These are phyloP conservation scores for Aspergillus sergii DNA, from an alignment of 2,329 filamentous ascomycete species.

Conservation along the genomic window DNA sequence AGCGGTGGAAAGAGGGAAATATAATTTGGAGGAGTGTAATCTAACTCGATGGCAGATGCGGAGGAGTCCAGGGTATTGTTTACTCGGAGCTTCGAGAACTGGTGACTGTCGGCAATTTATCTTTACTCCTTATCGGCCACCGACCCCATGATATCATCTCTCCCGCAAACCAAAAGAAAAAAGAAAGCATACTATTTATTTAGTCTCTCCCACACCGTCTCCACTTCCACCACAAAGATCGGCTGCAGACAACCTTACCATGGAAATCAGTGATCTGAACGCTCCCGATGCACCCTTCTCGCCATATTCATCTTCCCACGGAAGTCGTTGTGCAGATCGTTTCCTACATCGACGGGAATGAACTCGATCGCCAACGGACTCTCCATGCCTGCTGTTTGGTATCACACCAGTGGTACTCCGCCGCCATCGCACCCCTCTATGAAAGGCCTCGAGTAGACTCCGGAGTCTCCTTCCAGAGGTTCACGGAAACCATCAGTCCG, in stretches of 20 bases:
- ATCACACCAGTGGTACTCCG: constrained; percentile 60
- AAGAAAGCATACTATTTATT: not conserved
- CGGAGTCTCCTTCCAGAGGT: constrained; percentile 56
- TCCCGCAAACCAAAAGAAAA: not conserved
- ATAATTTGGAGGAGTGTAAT: not conserved
- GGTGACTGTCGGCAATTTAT: not conserved
- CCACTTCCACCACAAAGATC: not conserved
- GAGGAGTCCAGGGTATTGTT: not conserved
- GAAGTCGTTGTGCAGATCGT: constrained; percentile 58
- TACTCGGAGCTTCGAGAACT: not conserved
- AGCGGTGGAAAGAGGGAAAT: not conserved
- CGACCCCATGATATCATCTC: not conserved
- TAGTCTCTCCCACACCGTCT: not conserved
- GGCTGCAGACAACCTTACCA: constrained; percentile 1
- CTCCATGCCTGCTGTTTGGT: constrained; percentile 57
- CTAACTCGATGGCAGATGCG: not conserved
- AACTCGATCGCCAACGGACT: constrained; percentile 45
- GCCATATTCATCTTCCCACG: constrained; percentile 51
- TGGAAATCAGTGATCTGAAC: constrained; percentile 9
- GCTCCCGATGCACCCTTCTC: constrained; percentile 24
- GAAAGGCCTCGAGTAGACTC: constrained; percentile 50
- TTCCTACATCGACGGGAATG: constrained; percentile 41
- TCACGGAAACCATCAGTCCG: constrained; percentile 58
- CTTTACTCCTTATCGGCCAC: not conserved
- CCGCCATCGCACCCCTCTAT: constrained; percentile 56